Evolutionary conservation across 2,329 filamentous ascomycete genomes (phyloP), one percentile per base, ranked within the genome.

Genomic region (Talaromyces sp.): DNA sequence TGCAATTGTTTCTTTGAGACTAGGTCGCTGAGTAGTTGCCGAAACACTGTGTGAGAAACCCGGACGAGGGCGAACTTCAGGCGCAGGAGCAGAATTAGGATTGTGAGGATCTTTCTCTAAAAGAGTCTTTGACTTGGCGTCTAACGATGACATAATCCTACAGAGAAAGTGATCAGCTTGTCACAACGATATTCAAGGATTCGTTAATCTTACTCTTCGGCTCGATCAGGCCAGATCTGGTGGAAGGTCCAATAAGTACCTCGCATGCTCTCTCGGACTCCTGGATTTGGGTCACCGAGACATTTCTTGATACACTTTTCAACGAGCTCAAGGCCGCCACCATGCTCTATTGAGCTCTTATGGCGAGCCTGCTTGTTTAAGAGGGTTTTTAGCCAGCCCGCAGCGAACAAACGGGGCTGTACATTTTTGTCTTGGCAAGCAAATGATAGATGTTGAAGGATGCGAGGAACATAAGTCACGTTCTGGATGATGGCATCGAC

Each of bases 391-490:
- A 98, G 80, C 95, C 95, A 99, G 8, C 86, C 89, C 2, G 90
- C 84, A 1, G 89, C 90, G 76, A 89, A 96, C 1, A 87, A 86
- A 67, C 95, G 88, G 16, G 93, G 90, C 73, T 95, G 90, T 2
- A 93, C 89, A 73, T 97, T 98, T 81, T 97, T 98, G 80, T 99
- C 94, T 75, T 96, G 90, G 68, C 87, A 90, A 27, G 94, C 93
- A 62, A 82, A 81, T 82, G 88, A 91, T 57, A 98, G 83, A 72
- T 98, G 94, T 75, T 96, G 91, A 83, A 97, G 85, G 68, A 97
- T 84, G 33, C 93, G 89, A 66, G 84, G 82, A 67, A 85, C 93
- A 78, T 94, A 98, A 0, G 93, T 89, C 35, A 90, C 90, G 70
- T 90, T 89, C 68, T 87, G 86, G 68, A 98, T 86, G 61, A 99